Percentiles rank a stretch among this genome's conserved stretches.
These are phyloP conservation scores for Pichia insulana DNA, from an alignment of 805 yeast species.

Conservation along the genomic window DNA sequence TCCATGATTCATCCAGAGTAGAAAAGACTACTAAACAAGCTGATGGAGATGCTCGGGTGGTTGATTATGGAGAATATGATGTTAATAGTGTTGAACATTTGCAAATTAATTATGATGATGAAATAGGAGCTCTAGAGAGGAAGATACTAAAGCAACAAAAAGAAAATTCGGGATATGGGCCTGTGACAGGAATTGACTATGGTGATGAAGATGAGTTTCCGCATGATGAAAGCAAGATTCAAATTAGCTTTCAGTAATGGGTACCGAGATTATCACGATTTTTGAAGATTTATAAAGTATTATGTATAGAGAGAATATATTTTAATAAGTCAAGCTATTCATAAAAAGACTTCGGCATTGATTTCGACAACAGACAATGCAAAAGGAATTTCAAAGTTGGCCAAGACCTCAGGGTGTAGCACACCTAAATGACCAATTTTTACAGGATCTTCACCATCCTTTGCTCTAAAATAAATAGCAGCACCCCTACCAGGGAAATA, in stretches of 20 bases:
- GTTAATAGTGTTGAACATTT: constrained; percentile 14
- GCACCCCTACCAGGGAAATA: constrained; percentile 99
- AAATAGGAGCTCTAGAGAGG: constrained; percentile 10
- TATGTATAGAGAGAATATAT: not conserved
- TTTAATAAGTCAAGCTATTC: constrained; percentile 12
- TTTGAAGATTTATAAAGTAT: not conserved
- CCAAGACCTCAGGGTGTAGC: constrained; percentile 89
- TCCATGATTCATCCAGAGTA: not conserved
- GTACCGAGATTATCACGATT: no score
- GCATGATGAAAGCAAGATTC: constrained; percentile 23
- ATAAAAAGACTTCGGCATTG: constrained; percentile 80
- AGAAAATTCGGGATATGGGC: constrained; percentile 11
- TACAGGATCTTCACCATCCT: constrained; percentile 45
- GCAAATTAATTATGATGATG: constrained; percentile 19
- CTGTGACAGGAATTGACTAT: constrained; percentile 17
- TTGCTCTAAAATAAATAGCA: constrained; percentile 62
- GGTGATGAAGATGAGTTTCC: constrained; percentile 30
- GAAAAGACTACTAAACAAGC: not conserved
- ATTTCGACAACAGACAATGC: constrained; percentile 90
- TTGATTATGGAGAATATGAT: constrained; percentile 18
- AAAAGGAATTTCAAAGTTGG: constrained; percentile 79
- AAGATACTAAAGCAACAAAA: constrained; percentile 6
- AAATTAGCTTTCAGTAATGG: constrained; percentile 23
- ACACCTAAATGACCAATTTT: constrained; percentile 85
- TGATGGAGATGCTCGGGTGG: not conserved